A percentile compares a stretch with the other conserved stretches of the same genome.
phyloP scores from a whole-genome alignment of 78 protist species.

The Pigoraptor vietnamica region DNA sequence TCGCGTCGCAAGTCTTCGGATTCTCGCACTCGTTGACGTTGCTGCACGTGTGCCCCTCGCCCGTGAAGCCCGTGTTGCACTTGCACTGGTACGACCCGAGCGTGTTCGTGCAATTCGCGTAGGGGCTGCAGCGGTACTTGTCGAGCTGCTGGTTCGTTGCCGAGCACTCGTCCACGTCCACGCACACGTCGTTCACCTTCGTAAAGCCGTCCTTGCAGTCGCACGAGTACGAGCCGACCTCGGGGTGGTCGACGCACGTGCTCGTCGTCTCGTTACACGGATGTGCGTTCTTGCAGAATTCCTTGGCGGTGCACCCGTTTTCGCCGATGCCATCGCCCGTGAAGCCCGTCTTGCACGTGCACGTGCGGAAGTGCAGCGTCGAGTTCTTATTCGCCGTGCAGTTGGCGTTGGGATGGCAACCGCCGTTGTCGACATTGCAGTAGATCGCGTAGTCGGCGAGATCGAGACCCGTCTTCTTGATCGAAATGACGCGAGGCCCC shows the following conservation, averaged over 20 bases:
- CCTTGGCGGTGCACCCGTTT: background rate
- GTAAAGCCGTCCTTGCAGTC: background rate
- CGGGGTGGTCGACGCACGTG: background rate
- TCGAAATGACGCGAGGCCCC: background rate
- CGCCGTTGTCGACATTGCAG: background rate
- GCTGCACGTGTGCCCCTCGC: background rate
- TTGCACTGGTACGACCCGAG: background rate
- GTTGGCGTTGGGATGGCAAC: background rate
- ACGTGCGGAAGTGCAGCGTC: background rate
- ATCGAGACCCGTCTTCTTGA: background rate
- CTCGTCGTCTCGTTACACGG: background rate
- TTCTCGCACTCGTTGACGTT: conserved; percentile 14
- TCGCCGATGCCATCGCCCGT: background rate
- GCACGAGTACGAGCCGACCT: background rate
- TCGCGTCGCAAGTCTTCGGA: background rate
- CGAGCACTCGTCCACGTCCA: background rate
- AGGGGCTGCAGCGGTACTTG: background rate
- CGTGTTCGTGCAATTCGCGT: background rate
- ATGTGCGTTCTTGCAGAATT: background rate
- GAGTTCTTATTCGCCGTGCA: background rate
- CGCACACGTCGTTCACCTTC: background rate
- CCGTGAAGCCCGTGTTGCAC: background rate
- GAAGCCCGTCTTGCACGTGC: background rate
- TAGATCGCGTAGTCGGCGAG: background rate
- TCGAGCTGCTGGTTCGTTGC: background rate